Percentiles rank a stretch among this genome's conserved stretches.
phyloP scores from a whole-genome alignment of 78 protist species.

The Dictyostelium purpureum region DNA sequence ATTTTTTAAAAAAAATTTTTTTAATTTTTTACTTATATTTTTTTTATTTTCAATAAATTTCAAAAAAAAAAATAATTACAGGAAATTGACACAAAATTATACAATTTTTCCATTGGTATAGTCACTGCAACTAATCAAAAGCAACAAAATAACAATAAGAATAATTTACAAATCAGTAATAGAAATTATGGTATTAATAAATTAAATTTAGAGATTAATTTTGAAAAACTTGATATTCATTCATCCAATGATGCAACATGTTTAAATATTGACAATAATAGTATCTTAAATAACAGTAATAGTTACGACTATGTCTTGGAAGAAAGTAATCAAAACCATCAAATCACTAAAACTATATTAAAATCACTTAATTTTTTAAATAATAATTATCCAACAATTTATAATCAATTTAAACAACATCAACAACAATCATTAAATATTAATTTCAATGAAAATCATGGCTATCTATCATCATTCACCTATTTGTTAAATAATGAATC shows the following conservation, averaged over 20 bases:
- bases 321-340: not conserved
- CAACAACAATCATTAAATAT: not conserved
- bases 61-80: not conserved
- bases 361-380: not conserved
- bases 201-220: not conserved
- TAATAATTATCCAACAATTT: not conserved
- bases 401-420: not conserved
- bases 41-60: not conserved
- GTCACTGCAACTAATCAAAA: not conserved
- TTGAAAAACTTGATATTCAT: not conserved
- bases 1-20: not conserved
- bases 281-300: not conserved
- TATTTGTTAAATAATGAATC: not conserved
- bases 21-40: too few species aligned
- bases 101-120: not conserved
- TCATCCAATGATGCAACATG: not conserved
- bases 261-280: not conserved
- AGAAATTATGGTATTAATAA: not conserved
- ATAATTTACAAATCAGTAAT: not conserved
- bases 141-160: not conserved
- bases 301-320: conserved; percentile 1
- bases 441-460: conserved; percentile 5
- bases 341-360: not conserved
- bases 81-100: not conserved
- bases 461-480: conserved; percentile 1